A percentile compares a stretch with the other conserved stretches of the same genome.
phyloP scores from a whole-genome alignment of 768 basidiomycete species.

The Tephrocybe sp. region DNA sequence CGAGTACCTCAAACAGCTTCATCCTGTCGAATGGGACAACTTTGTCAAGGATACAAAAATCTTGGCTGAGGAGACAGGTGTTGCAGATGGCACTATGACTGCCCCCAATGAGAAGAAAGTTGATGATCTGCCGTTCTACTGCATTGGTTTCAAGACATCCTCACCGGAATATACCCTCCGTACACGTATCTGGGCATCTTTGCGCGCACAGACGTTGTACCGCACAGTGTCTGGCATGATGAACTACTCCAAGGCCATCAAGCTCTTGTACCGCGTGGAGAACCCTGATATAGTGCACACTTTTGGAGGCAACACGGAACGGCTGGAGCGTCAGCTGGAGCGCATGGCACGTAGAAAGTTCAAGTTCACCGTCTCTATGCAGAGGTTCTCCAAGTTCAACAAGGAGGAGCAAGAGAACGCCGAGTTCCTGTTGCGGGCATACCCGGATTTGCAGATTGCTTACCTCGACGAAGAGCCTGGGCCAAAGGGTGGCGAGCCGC shows the following conservation, averaged over 20 bases:
- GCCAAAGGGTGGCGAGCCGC: constrained; percentile 84
- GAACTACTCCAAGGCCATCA: constrained; percentile 99
- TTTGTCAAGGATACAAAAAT: constrained; percentile 99
- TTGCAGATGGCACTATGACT: constrained; percentile 52
- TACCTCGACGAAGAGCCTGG: constrained; percentile 96
- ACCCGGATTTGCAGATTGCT: constrained; percentile 97
- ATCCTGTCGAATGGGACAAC: constrained; percentile 99
- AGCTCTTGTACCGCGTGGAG: constrained; percentile 96
- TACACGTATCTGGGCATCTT: constrained; percentile 98
- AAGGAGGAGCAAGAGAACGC: constrained; percentile 99
- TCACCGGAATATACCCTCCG: constrained; percentile 98
- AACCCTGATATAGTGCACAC: constrained; percentile 97
- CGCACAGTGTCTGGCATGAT: constrained; percentile 99
- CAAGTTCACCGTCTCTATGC: constrained; percentile 98
- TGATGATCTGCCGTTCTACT: constrained; percentile 98
- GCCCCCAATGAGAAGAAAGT: constrained; percentile 79
- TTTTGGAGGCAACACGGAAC: constrained; percentile 96
- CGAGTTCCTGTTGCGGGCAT: constrained; percentile 95
- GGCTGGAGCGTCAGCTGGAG: constrained; percentile 93
- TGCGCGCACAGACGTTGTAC: constrained; percentile 97
- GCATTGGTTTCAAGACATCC: constrained; percentile 98
- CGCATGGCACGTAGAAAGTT: constrained; percentile 97
- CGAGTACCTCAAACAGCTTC: constrained; percentile 97
- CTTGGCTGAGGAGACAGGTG: constrained; percentile 84
- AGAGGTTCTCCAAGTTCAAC: constrained; percentile 98